phyloP scores from a whole-genome alignment of 1,284 basidiomycete species.

The Mycena citricolor region DNA sequence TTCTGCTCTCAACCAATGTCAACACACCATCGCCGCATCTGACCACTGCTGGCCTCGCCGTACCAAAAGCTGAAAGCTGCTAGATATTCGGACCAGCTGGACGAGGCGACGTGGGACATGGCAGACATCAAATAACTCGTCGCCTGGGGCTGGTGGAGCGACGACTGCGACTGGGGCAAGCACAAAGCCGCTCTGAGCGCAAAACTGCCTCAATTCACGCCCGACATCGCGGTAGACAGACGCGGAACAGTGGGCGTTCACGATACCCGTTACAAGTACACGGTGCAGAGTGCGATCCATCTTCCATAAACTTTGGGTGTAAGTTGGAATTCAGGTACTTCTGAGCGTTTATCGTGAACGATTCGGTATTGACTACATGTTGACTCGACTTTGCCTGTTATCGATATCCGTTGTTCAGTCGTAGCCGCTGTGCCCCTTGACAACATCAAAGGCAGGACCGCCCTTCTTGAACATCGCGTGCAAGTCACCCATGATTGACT shows the following conservation, averaged over 20 bases:
- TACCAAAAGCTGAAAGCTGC: constrained; percentile 41
- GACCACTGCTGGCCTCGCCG: constrained; percentile 37
- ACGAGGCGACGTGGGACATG: constrained; percentile 43
- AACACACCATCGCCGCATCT: constrained; percentile 44
- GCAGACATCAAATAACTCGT: constrained; percentile 44
- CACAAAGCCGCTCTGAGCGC: constrained; percentile 44
- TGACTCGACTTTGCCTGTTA: too few species aligned
- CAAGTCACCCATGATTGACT: constrained; percentile 15
- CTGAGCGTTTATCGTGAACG: too few species aligned
- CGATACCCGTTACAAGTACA: constrained; percentile 50
- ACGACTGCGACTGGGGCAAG: constrained; percentile 47
- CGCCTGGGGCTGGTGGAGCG: constrained; percentile 43
- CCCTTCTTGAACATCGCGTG: constrained; percentile 20
- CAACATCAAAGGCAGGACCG: constrained; percentile 18
- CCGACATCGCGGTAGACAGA: constrained; percentile 43
- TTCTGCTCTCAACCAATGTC: too few species aligned
- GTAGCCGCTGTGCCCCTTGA: constrained; percentile 25
- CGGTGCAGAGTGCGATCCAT: constrained; percentile 42
- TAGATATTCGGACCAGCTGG: constrained; percentile 48
- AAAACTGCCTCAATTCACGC: constrained; percentile 48
- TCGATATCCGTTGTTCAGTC: too few species aligned
- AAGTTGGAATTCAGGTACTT: too few species aligned
- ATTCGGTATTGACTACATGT: too few species aligned
- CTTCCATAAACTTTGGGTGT: too few species aligned
- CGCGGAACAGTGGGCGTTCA: constrained; percentile 46